These are phyloP conservation scores for Syzygium grande DNA, from an alignment of 345 rosid species.

Conservation along the genomic window DNA sequence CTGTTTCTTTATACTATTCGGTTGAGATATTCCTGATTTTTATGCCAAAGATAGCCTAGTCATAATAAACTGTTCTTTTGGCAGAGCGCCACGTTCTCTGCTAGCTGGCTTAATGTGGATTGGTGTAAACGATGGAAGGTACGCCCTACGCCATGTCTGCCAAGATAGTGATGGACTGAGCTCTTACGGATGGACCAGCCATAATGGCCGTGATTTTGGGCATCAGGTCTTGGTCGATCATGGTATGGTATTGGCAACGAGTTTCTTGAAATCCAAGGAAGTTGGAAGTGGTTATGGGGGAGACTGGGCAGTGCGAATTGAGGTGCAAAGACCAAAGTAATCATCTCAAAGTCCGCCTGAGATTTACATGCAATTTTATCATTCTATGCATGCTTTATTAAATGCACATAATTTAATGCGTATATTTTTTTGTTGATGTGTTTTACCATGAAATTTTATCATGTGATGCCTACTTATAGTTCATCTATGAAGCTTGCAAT, in stretches of 20 bases:
- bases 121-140: constrained; percentile 62
- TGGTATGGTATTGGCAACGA: constrained; percentile 52
- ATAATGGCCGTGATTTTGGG: constrained; percentile 88
- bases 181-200: constrained; percentile 78
- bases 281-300: constrained; percentile 88
- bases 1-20: not conserved
- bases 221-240: constrained; percentile 66
- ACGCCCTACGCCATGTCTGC: constrained; percentile 67
- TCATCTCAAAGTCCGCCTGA: constrained; percentile 4
- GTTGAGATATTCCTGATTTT: not conserved
- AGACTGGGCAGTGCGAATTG: constrained; percentile 80
- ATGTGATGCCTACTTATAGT: not conserved
- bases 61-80: not conserved
- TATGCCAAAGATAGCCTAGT: not conserved
- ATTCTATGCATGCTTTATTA: not conserved
- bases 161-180: constrained; percentile 60
- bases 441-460: not conserved
- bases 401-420: not conserved
- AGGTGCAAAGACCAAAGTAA: constrained; percentile 42
- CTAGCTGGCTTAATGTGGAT: constrained; percentile 95
- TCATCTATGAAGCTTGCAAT: not conserved
- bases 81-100: constrained; percentile 70
- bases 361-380: not conserved
- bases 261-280: constrained; percentile 70
- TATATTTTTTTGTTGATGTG: not conserved